Evolutionary conservation across 2,329 filamentous ascomycete species (phyloP).

Genomic region (Botryotinia narcissicola): DNA sequence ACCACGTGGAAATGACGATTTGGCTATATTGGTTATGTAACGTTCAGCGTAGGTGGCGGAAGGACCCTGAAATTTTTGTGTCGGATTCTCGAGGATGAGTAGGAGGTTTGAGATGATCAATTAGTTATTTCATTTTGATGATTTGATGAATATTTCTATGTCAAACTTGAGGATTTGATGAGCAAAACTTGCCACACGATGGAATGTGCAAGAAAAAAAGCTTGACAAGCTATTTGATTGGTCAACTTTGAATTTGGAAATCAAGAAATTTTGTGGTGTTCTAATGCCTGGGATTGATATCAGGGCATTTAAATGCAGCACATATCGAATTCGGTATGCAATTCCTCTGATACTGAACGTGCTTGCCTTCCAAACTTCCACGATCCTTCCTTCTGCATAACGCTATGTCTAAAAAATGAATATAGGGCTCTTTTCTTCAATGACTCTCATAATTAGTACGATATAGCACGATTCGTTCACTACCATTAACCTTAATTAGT

Average conservation of each 20-base stretch:
- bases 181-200: background rate
- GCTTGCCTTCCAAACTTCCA: constrained; percentile 1
- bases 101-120: background rate
- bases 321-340: background rate
- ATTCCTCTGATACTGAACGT: background rate
- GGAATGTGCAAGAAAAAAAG: background rate
- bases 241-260: background rate
- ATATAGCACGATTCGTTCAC: background rate
- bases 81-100: background rate
- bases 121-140: background rate
- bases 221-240: background rate
- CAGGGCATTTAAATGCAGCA: background rate
- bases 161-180: background rate
- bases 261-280: background rate
- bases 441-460: background rate
- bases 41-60: constrained; percentile 9
- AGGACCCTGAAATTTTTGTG: background rate
- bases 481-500: background rate
- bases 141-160: background rate
- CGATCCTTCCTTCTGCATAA: background rate
- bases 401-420: background rate
- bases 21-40: background rate
- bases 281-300: background rate
- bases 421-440: background rate
- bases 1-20: constrained; percentile 21